Percentiles rank a stretch among this genome's conserved stretches.
phyloP scores from a whole-genome alignment of 129 eudicot species.

The Silybum marianum region DNA sequence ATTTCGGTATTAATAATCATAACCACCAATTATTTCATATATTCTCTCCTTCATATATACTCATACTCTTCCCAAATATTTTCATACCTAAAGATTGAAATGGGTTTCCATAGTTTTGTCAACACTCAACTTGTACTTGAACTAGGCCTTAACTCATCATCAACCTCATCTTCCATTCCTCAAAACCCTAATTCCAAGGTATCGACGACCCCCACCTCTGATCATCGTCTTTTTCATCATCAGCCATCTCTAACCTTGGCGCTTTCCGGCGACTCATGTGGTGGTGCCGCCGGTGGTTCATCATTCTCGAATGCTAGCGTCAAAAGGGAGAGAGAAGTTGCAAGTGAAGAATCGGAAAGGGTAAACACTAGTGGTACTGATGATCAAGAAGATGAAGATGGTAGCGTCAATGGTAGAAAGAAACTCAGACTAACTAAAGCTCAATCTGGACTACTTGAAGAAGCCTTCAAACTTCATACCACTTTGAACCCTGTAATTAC shows the following conservation, averaged over 20 bases:
- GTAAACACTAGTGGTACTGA: slow-evolving; percentile 14
- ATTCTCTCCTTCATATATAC: slow-evolving; percentile 27
- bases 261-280: slow-evolving; percentile 46
- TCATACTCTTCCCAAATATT: slow-evolving; percentile 5
- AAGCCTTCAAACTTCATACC: slow-evolving; percentile 82
- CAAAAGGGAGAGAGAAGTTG: slow-evolving; percentile 71
- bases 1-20: slow-evolving; percentile 43
- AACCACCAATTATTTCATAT: slow-evolving; percentile 31
- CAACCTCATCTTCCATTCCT: slow-evolving; percentile 23
- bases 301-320: slow-evolving; percentile 68
- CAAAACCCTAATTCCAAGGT: slow-evolving; percentile 24
- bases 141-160: slow-evolving; percentile 41
- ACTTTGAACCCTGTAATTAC: slow-evolving; percentile 75
- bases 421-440: slow-evolving; percentile 91
- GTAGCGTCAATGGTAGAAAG: slow-evolving; percentile 59
- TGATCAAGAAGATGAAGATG: slow-evolving; percentile 65
- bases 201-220: slow-evolving; percentile 3
- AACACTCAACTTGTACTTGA: slow-evolving; percentile 64
- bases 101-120: slow-evolving; percentile 58
- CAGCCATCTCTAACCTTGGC: slow-evolving; percentile 79
- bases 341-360: slow-evolving; percentile 59
- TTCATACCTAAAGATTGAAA: slow-evolving; percentile 20
- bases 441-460: slow-evolving; percentile 87
- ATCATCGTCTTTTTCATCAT: neutral
- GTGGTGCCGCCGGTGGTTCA: slow-evolving; percentile 50